Base-by-base conservation (phyloP, 2,329 filamentous ascomycete species). In the Pyricularia grisea region DNA sequence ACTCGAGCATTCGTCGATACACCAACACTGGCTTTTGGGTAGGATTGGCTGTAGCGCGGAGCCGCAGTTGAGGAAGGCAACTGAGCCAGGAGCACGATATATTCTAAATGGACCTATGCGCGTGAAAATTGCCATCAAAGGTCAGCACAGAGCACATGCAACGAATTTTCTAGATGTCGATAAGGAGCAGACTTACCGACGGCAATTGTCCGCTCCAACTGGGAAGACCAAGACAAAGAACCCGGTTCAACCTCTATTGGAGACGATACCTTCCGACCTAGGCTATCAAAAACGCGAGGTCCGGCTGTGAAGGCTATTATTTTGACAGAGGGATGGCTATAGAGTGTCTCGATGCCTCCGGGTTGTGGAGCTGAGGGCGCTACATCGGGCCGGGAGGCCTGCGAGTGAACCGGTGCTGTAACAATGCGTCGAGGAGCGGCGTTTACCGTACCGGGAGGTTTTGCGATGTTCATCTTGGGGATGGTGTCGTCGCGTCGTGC, bases 11-110 rank as follows among this genome's bases (percentile, higher is more conserved):
- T 92, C 91, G 77, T 96, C 92, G 36, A 97, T 91, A 77, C 92
- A 96, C 94, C 94, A 97, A 76, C 92, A 96, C 78, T 97, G 93
- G 70, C 93, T 96, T 77, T 92, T 92, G 28, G 92, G 92, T 68
- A 97, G 81, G 71, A 97, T 95, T 12, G 94, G 91, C 74, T 95
- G 92, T 23, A 97, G 84, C 20, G 94, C 90, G 69, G 88, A 88
- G 70, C 92, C 92, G 72, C 93, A 97, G 78, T 91, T 94, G 11
- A 97, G 84, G 75, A 97, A 97, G 14, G 92, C 92, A 20, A 95
- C 92, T 11, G 92, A 92, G 25, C 92, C 92, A 9, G 92, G 91
- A 42, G 95, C 91, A 74, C 92, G 90, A 77, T 97, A 97, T 72
- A 97, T 92, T 72, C 90, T 87, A 70, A 97, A 85, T 1, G 89